Conservation (phyloP, 2,329 filamentous ascomycete genomes). For the Nothopassalora personata region DNA sequence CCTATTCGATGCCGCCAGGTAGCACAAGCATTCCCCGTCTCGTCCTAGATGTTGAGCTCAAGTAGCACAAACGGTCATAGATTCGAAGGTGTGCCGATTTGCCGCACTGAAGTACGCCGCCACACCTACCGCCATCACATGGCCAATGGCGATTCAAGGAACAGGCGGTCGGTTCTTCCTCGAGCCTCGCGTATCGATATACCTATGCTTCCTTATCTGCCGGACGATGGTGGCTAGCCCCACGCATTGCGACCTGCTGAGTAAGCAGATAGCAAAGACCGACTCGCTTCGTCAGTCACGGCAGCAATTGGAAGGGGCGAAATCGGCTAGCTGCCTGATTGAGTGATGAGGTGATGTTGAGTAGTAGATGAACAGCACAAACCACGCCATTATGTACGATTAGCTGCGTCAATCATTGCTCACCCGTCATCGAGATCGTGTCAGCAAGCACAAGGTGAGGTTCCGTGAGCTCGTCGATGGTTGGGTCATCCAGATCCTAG, state of each 20-base stretch:
- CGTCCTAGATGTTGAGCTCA: slow-evolving; percentile 13
- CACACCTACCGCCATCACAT: not conserved
- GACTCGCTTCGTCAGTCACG: not conserved
- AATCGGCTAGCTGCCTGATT: not conserved
- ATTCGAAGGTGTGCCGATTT: slow-evolving; percentile 1
- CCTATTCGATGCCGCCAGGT: slow-evolving; percentile 14
- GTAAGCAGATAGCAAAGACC: not conserved
- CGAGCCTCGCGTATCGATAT: not conserved
- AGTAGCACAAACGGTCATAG: slow-evolving; percentile 2
- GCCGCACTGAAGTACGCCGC: not conserved
- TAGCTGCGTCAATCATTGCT: not conserved
- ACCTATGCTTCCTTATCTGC: not conserved
- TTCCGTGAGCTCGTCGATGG: not conserved
- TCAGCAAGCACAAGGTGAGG: not conserved
- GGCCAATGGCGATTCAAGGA: not conserved
- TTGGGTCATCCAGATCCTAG: not conserved
- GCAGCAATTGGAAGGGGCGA: not conserved
- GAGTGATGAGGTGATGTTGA: not conserved
- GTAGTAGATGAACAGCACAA: not conserved
- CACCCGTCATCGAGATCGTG: slow-evolving; percentile 1
- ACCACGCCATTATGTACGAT: not conserved
- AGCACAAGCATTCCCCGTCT: slow-evolving; percentile 12
- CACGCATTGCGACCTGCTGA: not conserved
- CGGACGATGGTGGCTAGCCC: not conserved
- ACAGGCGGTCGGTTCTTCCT: not conserved